A percentile compares a stretch with the other conserved stretches of the same genome.
Conservation (phyloP, 805 yeast genomes). For the Yamadazyma endophytica region DNA sequence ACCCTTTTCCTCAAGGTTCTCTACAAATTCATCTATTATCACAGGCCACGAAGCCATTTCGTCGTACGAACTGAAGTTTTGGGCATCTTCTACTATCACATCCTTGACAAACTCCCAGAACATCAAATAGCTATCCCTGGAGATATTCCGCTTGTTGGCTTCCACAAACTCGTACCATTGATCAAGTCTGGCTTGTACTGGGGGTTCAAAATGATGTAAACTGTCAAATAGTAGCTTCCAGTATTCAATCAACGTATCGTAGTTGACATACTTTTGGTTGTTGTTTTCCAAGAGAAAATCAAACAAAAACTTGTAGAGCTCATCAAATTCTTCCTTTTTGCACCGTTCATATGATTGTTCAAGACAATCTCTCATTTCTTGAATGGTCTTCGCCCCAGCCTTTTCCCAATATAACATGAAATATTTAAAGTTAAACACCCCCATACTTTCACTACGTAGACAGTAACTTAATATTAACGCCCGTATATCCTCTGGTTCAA, state of each 20-base stretch:
- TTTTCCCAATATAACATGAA: conserved; percentile 60
- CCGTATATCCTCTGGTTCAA: conserved; percentile 70
- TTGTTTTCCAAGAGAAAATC: conserved; percentile 58
- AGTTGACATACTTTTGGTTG: conserved; percentile 47
- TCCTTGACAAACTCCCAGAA: conserved; percentile 58
- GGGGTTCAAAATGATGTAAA: conserved; percentile 6
- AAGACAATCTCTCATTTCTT: conserved; percentile 42
- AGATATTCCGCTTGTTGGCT: conserved; percentile 45
- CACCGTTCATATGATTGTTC: conserved; percentile 18
- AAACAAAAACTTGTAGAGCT: conserved; percentile 70
- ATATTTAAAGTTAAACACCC: conserved; percentile 47
- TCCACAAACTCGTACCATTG: conserved; percentile 60
- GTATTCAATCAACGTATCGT: conserved; percentile 65
- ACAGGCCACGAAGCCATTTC: conserved; percentile 92
- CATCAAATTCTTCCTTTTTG: conserved; percentile 44
- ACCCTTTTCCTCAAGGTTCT: conserved; percentile 23
- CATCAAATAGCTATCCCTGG: conserved; percentile 86
- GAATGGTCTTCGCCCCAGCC: conserved; percentile 24
- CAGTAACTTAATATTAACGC: conserved; percentile 70
- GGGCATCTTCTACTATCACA: conserved; percentile 45
- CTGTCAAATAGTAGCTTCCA: conserved; percentile 65
- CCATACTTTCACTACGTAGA: conserved; percentile 62
- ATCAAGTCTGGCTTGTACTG: conserved; percentile 27
- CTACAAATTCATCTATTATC: conserved; percentile 79
- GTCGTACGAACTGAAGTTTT: conserved; percentile 53